Evolutionary conservation across 345 rosid genomes (phyloP), one percentile per base, ranked within the genome.

Genomic region (Pugionium dolabratum): DNA sequence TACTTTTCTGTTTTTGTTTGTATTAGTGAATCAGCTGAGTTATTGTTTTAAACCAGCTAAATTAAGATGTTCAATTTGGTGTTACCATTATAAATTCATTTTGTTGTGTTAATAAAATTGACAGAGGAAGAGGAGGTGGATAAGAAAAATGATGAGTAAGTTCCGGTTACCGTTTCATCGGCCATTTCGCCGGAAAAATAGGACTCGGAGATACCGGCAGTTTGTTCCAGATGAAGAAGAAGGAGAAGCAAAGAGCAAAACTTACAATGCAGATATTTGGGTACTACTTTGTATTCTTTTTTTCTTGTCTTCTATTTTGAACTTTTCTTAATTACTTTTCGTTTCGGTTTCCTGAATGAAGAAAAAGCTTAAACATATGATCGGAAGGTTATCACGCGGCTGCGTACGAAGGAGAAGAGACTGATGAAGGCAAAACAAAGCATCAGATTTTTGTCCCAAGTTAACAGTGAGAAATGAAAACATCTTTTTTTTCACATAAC

Each of bases 201-300:
- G 58, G 10, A 29, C 41, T 9, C 61, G 73, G 69, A 67, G 34
- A 46, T 67, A 73, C 53, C 2, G 64, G 7, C 58, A 54, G 6
- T 46, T 73, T 33, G 69, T 27, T 66, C 69, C 69, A 46, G 73
- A 67, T 45, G 64, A 58, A 44, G 77, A 66, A 59, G 72, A 73
- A 48, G 63, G 42, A 39, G 55, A 73, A 39, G 6, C 52, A 54
- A 73, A 54, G 46, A 46, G 27, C 58, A 73, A 53, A 45, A 9
- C 62, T 43, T 2, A 49, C 64, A 47, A 11, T 33, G 47, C 69
- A 26, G 47, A 60, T n/a, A 0, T 73, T 45, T 73, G 72, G 77
- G 77, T 73, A 73, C 64, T 59, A 62, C 39, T 36, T 62, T 27
- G 2, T 36, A 0, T 35, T 37, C 4, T 34, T 0, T 33, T 46